Percentiles rank a stretch among this genome's conserved stretches.
Conservation (phyloP, 768 basidiomycete genomes). For the Pulveroboletus sp. region DNA sequence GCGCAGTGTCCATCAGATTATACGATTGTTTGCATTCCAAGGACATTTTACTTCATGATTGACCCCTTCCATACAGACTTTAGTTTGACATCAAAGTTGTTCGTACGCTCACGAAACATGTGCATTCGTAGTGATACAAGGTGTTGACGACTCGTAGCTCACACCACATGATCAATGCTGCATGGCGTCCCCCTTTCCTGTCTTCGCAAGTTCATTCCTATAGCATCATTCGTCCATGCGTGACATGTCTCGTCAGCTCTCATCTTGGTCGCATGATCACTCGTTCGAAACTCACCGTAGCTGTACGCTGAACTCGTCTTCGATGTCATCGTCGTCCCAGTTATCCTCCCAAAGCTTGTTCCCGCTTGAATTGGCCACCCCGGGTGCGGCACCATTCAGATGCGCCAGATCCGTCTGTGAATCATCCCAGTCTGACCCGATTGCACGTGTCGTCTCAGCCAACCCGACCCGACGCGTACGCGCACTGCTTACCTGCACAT, state of each 20-base stretch:
- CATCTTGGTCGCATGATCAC: background rate
- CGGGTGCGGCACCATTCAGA: constrained; percentile 68
- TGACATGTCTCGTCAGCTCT: background rate
- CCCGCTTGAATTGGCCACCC: constrained; percentile 74
- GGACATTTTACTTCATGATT: no score
- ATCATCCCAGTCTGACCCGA: constrained; percentile 76
- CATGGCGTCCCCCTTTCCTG: constrained; percentile 51
- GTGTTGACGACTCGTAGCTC: no score
- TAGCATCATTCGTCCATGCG: background rate
- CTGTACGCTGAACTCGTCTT: constrained; percentile 95
- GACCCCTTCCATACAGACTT: no score
- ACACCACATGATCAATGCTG: constrained; percentile 40
- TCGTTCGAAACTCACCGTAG: constrained; percentile 73
- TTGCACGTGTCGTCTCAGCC: background rate
- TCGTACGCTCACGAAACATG: background rate
- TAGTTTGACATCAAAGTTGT: no score
- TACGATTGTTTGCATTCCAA: no score
- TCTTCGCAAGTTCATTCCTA: constrained; percentile 67
- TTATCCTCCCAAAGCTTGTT: constrained; percentile 99
- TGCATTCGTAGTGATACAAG: constrained; percentile 5
- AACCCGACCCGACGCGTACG: background rate
- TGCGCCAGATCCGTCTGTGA: constrained; percentile 80
- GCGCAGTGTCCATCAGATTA: no score
- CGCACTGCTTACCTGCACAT: constrained; percentile 61
- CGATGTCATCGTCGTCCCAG: constrained; percentile 99